A percentile compares a stretch with the other conserved stretches of the same genome.
These are phyloP conservation scores for Trichoderma guizhouense DNA, from an alignment of 2,329 filamentous ascomycete species.

Conservation along the genomic window DNA sequence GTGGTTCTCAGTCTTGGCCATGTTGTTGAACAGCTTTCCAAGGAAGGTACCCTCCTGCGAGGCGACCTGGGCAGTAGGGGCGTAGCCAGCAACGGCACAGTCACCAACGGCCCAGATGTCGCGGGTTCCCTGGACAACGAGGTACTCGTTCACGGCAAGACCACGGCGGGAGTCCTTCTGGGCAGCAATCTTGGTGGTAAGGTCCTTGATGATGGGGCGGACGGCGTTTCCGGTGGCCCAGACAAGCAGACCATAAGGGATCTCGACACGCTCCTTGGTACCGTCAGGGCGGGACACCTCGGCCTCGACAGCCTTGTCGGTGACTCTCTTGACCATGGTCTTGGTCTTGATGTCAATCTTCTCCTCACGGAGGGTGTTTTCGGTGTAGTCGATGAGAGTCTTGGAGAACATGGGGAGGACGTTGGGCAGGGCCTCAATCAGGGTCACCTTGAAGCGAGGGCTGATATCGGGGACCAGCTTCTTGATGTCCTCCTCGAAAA, in stretches of 20 bases:
- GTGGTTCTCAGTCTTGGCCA: constrained; percentile 88
- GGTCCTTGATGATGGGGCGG: constrained; percentile 82
- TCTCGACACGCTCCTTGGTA: constrained; percentile 73
- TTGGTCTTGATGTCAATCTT: constrained; percentile 97
- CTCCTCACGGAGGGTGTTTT: constrained; percentile 98
- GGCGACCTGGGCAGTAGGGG: constrained; percentile 94
- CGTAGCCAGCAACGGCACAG: constrained; percentile 96
- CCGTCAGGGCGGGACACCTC: constrained; percentile 79
- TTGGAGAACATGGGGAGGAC: constrained; percentile 98
- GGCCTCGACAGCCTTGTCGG: constrained; percentile 87
- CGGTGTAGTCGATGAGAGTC: constrained; percentile 98
- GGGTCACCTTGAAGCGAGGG: constrained; percentile 92
- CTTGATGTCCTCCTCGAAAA: constrained; percentile 97
- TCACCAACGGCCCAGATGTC: constrained; percentile 98
- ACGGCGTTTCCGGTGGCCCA: constrained; percentile 98
- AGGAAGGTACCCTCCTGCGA: constrained; percentile 94
- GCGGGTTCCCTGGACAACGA: constrained; percentile 93
- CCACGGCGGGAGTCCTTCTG: constrained; percentile 94
- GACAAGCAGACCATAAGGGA: constrained; percentile 93
- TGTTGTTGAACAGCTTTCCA: constrained; percentile 95
- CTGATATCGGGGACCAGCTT: constrained; percentile 97
- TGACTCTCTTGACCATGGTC: constrained; percentile 98
- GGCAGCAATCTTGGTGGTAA: constrained; percentile 87
- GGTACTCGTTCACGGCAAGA: constrained; percentile 95
- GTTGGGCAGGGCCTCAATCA: constrained; percentile 95